Percentiles rank a stretch among this genome's conserved stretches.
Conservation (phyloP, 1,284 basidiomycete genomes). For the Lentinus polychrous region DNA sequence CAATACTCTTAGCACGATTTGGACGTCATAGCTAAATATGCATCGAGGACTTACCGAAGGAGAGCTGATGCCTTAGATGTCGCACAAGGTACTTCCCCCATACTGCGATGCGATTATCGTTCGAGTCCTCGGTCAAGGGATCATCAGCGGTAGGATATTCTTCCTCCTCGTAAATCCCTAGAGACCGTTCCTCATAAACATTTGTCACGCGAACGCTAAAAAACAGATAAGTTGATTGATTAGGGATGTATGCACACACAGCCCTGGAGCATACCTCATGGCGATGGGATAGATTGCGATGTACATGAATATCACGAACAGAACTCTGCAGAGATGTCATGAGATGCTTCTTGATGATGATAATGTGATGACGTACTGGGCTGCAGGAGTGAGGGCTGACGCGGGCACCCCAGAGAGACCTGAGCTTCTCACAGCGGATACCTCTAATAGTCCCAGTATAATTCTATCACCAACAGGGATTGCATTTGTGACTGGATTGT, state of each 20-base stretch:
- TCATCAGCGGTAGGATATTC: constrained; percentile 44
- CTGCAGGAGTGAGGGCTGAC: constrained; percentile 63
- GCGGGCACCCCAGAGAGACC: constrained; percentile 80
- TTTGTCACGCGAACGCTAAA: constrained; percentile 87
- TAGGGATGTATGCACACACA: too few species aligned
- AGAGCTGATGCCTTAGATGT: constrained; percentile 83
- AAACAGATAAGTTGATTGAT: constrained; percentile 26
- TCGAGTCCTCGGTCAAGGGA: constrained; percentile 31
- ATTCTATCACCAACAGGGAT: constrained; percentile 70
- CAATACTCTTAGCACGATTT: not conserved
- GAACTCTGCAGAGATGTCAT: constrained; percentile 28
- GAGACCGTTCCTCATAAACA: constrained; percentile 90
- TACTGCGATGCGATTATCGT: constrained; percentile 46
- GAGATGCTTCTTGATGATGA: not conserved
- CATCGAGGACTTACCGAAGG: constrained; percentile 56
- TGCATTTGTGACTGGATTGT: constrained; percentile 63
- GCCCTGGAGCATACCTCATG: constrained; percentile 25
- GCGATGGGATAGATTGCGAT: constrained; percentile 33
- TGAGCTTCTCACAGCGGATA: constrained; percentile 78
- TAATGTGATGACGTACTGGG: constrained; percentile 38
- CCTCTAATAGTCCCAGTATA: constrained; percentile 65
- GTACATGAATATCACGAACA: constrained; percentile 61
- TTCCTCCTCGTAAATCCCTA: constrained; percentile 66
- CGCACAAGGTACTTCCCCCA: constrained; percentile 76
- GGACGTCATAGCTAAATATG: not conserved